phyloP scores from a whole-genome alignment of 2,329 filamentous ascomycete species.

The Aspergillus pseudoviridinutans region DNA sequence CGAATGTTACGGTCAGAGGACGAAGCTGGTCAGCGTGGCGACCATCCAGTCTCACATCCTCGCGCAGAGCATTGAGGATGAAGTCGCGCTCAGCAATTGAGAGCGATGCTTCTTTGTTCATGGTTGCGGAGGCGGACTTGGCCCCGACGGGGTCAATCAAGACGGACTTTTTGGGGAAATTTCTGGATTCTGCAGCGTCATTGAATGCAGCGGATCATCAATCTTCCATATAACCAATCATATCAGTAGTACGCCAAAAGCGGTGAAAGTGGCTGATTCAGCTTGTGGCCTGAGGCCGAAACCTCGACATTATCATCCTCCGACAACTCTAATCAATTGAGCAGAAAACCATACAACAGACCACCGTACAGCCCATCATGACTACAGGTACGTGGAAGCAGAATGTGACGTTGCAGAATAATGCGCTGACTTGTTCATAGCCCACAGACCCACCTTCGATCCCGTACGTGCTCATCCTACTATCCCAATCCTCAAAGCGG shows the following conservation, averaged over 20 bases:
- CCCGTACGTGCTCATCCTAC: constrained; percentile 55
- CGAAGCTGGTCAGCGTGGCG: constrained; percentile 78
- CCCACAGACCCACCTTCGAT: constrained; percentile 89
- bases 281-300: constrained; percentile 10
- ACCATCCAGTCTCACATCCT: constrained; percentile 79
- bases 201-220: constrained; percentile 7
- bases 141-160: constrained; percentile 20
- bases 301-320: neutral
- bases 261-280: constrained; percentile 10
- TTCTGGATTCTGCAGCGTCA: constrained; percentile 19
- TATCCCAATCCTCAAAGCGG: constrained; percentile 22
- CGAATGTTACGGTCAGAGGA: constrained; percentile 72
- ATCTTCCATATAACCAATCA: constrained; percentile 13
- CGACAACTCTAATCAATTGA: constrained; percentile 3
- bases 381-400: constrained; percentile 35
- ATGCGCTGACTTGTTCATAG: constrained; percentile 40
- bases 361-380: constrained; percentile 26
- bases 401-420: neutral
- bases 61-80: constrained; percentile 73
- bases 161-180: constrained; percentile 15
- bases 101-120: constrained; percentile 90
- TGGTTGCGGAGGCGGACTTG: constrained; percentile 41
- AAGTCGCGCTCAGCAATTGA: constrained; percentile 87
- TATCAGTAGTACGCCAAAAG: neutral
- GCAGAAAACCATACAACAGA: constrained; percentile 2